Evolutionary conservation across 1,284 basidiomycete species (phyloP).

Genomic region (Coriolopsis trogii): DNA sequence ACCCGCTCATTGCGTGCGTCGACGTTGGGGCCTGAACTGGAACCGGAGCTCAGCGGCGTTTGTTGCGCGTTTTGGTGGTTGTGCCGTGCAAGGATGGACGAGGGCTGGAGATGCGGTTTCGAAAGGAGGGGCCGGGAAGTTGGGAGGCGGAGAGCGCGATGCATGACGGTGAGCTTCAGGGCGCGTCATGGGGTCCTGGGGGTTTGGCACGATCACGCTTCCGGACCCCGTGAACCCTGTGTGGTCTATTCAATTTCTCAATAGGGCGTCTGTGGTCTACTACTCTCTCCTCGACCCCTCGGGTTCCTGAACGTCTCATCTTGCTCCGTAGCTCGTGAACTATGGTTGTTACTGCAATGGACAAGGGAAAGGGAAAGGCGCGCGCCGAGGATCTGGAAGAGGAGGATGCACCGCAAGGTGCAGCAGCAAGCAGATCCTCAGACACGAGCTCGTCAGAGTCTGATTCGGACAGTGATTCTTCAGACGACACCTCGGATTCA

Average conservation of each 20-base stretch:
- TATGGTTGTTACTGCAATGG: slow-evolving; percentile 30
- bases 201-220: slow-evolving; percentile 9
- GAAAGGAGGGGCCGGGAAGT: slow-evolving; percentile 20
- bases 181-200: slow-evolving; percentile 18
- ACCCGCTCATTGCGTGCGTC: slow-evolving; percentile 20
- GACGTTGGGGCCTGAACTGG: background rate
- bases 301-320: background rate
- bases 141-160: slow-evolving; percentile 20
- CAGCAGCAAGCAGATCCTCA: slow-evolving; percentile 31
- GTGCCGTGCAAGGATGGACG: slow-evolving; percentile 9
- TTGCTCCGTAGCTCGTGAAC: background rate
- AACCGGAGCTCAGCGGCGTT: background rate
- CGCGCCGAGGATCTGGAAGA: slow-evolving; percentile 25
- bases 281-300: background rate
- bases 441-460: slow-evolving; percentile 25
- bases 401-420: slow-evolving; percentile 22
- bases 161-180: slow-evolving; percentile 19
- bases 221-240: slow-evolving; percentile 26
- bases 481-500: slow-evolving; percentile 28
- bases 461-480: slow-evolving; percentile 27
- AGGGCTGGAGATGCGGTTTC: slow-evolving; percentile 1
- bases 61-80: slow-evolving; percentile 18
- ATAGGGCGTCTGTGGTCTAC: slow-evolving; percentile 7
- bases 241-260: slow-evolving; percentile 17
- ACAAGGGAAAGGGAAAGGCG: slow-evolving; percentile 50